Conservation (phyloP, 169 alveolate genomes). For the Theileria parva region DNA sequence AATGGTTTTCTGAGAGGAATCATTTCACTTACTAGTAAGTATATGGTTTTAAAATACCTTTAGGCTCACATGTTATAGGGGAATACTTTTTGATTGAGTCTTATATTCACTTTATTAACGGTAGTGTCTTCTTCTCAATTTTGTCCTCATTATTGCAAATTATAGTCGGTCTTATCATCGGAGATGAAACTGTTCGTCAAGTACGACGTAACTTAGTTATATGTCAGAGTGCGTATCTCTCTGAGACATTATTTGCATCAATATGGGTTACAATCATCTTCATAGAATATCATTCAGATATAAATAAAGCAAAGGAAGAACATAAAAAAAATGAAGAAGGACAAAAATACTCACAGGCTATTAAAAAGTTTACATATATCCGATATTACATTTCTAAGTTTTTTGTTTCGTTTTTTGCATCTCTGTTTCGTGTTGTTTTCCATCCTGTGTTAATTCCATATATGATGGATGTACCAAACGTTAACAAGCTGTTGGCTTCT, state of each 20-base stretch:
- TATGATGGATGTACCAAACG: slow-evolving; percentile 1
- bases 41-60: neutral
- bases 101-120: neutral
- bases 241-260: neutral
- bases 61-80: neutral
- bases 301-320: no score
- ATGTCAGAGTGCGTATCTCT: neutral
- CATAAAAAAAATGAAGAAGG: neutral
- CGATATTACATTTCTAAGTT: slow-evolving; percentile 4
- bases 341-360: neutral
- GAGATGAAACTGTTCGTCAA: neutral
- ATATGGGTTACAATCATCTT: slow-evolving; percentile 6
- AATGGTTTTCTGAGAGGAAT: slow-evolving; percentile 10
- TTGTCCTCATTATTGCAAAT: neutral
- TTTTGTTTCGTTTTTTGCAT: neutral
- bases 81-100: neutral
- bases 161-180: neutral
- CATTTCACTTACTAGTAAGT: slow-evolving; percentile 7
- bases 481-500: slow-evolving; percentile 12
- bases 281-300: neutral
- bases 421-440: neutral
- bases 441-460: slow-evolving; percentile 16
- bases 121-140: slow-evolving; percentile 6
- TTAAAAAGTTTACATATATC: slow-evolving; percentile 2
- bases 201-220: neutral